Evolutionary conservation across 2,329 filamentous ascomycete species (phyloP).

Genomic region (Ophiosphaerella narmari): DNA sequence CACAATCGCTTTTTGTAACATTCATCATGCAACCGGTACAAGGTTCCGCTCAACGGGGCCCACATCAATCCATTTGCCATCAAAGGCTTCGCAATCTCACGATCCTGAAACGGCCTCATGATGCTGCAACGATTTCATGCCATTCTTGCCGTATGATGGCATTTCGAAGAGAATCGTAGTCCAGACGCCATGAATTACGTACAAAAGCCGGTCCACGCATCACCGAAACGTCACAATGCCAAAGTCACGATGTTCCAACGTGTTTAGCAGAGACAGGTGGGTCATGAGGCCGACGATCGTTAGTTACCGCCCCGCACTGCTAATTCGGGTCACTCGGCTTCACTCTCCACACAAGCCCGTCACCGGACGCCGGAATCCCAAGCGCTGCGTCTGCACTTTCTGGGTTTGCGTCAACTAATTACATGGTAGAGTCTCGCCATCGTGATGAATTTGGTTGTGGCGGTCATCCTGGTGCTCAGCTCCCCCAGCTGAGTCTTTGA

Average conservation of each 20-base stretch:
- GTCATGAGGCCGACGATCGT: slow-evolving; percentile 38
- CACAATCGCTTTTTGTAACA: slow-evolving; percentile 16
- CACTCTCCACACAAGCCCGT: slow-evolving; percentile 6
- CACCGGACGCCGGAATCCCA: slow-evolving; percentile 12
- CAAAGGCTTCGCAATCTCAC: slow-evolving; percentile 1
- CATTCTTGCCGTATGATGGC: slow-evolving; percentile 23
- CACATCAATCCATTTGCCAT: slow-evolving; percentile 8
- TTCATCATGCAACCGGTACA: slow-evolving; percentile 14
- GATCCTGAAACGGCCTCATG: slow-evolving; percentile 6
- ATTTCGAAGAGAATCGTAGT: slow-evolving; percentile 14
- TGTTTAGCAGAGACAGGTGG: slow-evolving; percentile 23
- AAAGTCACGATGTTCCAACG: slow-evolving; percentile 18
- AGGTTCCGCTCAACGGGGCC: slow-evolving; percentile 18
- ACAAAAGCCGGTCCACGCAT: slow-evolving; percentile 18
- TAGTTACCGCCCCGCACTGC: slow-evolving; percentile 21
- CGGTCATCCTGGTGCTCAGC: neutral
- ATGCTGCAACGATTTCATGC: slow-evolving; percentile 2
- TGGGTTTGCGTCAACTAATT: slow-evolving; percentile 20
- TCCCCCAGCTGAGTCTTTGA: neutral
- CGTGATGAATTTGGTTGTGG: slow-evolving; percentile 2
- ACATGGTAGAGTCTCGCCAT: slow-evolving; percentile 4
- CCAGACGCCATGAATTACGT: slow-evolving; percentile 27
- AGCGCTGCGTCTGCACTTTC: slow-evolving; percentile 17
- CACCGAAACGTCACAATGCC: slow-evolving; percentile 34
- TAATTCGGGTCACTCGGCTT: slow-evolving; percentile 28